Percentiles rank a stretch among this genome's conserved stretches.
Evolutionary conservation across 2,329 filamentous ascomycete genomes (phyloP).

Genomic region (Aspergillus aculeatinus): DNA sequence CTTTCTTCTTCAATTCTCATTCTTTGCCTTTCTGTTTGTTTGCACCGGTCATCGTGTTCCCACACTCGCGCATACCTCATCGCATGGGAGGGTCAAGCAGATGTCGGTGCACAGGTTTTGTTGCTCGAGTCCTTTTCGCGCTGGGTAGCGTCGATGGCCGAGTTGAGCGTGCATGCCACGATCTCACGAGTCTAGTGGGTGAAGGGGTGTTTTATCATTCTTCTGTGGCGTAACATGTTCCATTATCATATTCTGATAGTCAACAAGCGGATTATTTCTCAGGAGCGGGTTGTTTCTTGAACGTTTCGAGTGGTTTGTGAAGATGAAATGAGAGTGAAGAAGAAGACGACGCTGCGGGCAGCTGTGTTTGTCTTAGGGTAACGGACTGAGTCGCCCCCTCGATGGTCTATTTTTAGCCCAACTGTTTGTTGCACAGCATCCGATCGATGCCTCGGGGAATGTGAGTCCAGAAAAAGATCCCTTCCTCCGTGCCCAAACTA

Average conservation of each 20-base stretch:
- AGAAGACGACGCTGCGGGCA: too few species aligned
- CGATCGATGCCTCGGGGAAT: not conserved
- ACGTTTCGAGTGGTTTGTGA: not conserved
- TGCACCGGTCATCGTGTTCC: constrained; percentile 11
- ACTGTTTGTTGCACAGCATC: not conserved
- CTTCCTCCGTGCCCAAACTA: not conserved
- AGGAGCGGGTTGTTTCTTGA: not conserved
- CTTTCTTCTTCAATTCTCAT: constrained; percentile 11
- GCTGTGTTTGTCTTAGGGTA: not conserved
- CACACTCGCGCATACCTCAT: constrained; percentile 4
- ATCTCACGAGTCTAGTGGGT: constrained; percentile 9
- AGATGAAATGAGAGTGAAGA: not conserved
- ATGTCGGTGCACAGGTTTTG: constrained; percentile 6
- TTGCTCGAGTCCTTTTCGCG: constrained; percentile 9
- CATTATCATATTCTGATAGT: constrained; percentile 14
- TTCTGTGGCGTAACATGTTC: constrained; percentile 15
- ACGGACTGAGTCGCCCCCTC: not conserved
- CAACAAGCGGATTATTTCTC: constrained; percentile 9
- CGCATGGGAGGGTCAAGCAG: not conserved
- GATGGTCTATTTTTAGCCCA: constrained; percentile 2
- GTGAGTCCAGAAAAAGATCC: not conserved
- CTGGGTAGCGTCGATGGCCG: constrained; percentile 6
- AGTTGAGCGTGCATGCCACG: constrained; percentile 11
- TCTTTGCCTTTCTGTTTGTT: constrained; percentile 13
- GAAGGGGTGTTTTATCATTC: constrained; percentile 6